phyloP scores from a whole-genome alignment of 257 asterid species.

The Lycium ferocissimum region DNA sequence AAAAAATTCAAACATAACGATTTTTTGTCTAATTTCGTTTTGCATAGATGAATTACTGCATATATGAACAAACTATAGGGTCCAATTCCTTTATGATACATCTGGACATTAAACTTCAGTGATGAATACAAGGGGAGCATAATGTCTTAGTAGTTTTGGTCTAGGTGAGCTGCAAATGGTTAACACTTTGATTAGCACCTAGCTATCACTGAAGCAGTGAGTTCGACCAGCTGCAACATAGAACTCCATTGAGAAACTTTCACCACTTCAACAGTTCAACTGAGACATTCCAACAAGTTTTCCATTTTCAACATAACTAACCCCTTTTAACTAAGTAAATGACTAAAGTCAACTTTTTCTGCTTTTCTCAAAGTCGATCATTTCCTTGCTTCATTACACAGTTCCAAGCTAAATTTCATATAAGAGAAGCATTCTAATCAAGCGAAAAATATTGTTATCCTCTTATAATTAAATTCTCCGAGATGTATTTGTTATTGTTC shows the following conservation, averaged over 20 bases:
- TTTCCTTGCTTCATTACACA: not conserved
- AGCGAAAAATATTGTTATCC: not conserved
- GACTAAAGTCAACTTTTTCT: not conserved
- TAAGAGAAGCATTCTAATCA: not conserved
- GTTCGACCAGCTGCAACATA: not conserved
- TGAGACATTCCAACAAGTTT: not conserved
- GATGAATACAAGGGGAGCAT: not conserved
- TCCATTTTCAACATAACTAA: not conserved
- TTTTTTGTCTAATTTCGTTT: not conserved
- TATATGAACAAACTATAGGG: not conserved
- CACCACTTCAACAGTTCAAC: not conserved
- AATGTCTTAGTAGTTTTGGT: not conserved
- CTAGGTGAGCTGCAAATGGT: not conserved
- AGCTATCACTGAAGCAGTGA: not conserved
- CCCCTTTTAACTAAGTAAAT: not conserved
- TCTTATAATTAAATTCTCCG: not conserved
- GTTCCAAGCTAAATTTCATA: not conserved
- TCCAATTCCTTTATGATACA: not conserved
- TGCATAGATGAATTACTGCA: not conserved
- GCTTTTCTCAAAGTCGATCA: not conserved
- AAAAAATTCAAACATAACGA: not conserved
- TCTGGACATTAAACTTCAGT: not conserved
- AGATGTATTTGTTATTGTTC: not conserved
- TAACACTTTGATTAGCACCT: not conserved
- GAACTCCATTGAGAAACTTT: slow-evolving; percentile 13